Conservation (phyloP, 2,329 filamentous ascomycete genomes). For the Fusarium devonianum region DNA sequence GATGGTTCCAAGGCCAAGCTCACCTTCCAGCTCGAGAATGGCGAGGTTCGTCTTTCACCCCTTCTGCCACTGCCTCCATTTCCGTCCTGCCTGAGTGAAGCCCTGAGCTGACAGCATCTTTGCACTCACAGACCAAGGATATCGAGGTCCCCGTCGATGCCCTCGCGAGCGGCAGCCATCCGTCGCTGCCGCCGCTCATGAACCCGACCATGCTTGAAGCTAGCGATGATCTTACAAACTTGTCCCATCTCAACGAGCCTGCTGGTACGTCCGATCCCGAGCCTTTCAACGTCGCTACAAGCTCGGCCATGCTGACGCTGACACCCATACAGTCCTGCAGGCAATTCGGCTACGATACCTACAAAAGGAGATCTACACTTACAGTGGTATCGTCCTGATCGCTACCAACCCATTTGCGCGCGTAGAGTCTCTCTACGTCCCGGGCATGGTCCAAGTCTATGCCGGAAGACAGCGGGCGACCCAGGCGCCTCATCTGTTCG, state of each 20-base stretch:
- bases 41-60: conserved; percentile 69
- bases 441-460: conserved; percentile 99
- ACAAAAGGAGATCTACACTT: conserved; percentile 99
- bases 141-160: conserved; percentile 79
- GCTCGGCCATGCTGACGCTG: conserved; percentile 33
- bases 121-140: conserved; percentile 66
- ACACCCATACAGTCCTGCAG: conserved; percentile 76
- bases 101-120: conserved; percentile 21
- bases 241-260: conserved; percentile 98
- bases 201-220: conserved; percentile 98
- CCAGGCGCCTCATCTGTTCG: conserved; percentile 96
- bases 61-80: background rate
- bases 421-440: conserved; percentile 97
- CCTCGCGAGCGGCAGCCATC: conserved; percentile 78
- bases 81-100: background rate
- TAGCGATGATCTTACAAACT: conserved; percentile 95
- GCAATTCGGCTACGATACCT: conserved; percentile 96
- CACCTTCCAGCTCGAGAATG: conserved; percentile 89
- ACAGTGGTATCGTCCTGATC: conserved; percentile 98
- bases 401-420: conserved; percentile 97
- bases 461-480: conserved; percentile 95
- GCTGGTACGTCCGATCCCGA: conserved; percentile 69
- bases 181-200: conserved; percentile 89
- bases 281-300: background rate
- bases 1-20: conserved; percentile 88